Conservation (phyloP, 2,329 filamentous ascomycete genomes). For the Aspergillus novoparasiticus region DNA sequence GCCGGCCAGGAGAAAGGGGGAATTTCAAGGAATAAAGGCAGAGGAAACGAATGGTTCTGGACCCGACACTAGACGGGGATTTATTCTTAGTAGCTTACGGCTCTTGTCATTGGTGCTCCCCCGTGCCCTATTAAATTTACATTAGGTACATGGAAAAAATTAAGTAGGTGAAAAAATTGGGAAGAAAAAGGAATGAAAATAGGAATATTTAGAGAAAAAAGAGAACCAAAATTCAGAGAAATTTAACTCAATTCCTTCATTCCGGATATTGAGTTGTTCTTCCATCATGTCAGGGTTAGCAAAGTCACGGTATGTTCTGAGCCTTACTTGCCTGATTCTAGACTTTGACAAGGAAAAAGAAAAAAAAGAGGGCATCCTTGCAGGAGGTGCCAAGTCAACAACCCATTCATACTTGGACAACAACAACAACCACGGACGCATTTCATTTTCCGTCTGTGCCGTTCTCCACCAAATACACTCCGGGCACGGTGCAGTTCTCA, state of each 20-base stretch:
- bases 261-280: too few species aligned
- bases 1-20: background rate
- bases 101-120: background rate
- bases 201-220: background rate
- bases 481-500: background rate
- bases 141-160: background rate
- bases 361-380: background rate
- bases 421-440: background rate
- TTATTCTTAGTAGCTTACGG: constrained; percentile 1
- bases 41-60: background rate
- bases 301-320: too few species aligned
- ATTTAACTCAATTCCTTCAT: too few species aligned
- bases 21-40: background rate
- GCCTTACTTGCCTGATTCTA: too few species aligned
- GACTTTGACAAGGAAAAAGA: background rate
- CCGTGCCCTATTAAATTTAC: background rate
- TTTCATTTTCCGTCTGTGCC: background rate
- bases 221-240: background rate
- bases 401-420: background rate
- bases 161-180: background rate
- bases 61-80: background rate
- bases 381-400: background rate
- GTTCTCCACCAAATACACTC: background rate
- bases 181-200: background rate
- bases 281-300: too few species aligned